phyloP scores from a whole-genome alignment of 2,329 filamentous ascomycete species.

The Pseudocercospora fijiensis region DNA sequence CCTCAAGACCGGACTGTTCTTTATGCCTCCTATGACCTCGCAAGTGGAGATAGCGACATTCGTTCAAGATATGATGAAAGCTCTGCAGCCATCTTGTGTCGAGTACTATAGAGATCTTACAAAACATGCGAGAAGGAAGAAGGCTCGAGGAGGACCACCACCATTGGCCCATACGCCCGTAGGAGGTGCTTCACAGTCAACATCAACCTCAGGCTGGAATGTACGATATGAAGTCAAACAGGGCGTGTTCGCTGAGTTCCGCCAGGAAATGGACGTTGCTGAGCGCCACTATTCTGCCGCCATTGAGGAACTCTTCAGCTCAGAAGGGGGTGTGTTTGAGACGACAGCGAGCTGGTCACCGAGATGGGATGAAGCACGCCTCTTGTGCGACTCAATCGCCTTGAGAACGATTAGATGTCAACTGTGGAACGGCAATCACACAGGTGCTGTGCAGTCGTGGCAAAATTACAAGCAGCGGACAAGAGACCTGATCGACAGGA shows the following conservation, averaged over 20 bases:
- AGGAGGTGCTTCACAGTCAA: slow-evolving; percentile 76
- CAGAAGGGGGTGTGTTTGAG: slow-evolving; percentile 72
- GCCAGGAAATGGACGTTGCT: slow-evolving; percentile 87
- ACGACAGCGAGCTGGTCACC: slow-evolving; percentile 86
- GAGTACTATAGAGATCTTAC: slow-evolving; percentile 94
- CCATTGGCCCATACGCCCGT: slow-evolving; percentile 82
- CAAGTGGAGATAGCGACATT: slow-evolving; percentile 70
- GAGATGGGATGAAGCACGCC: slow-evolving; percentile 88
- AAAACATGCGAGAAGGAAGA: slow-evolving; percentile 88
- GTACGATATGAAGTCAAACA: slow-evolving; percentile 94
- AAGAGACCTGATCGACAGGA: slow-evolving; percentile 73
- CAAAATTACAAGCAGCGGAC: slow-evolving; percentile 71
- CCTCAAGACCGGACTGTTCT: slow-evolving; percentile 75
- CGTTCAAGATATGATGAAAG: slow-evolving; percentile 68
- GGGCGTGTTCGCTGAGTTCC: slow-evolving; percentile 85
- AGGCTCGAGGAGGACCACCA: slow-evolving; percentile 70
- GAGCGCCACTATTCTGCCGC: slow-evolving; percentile 82
- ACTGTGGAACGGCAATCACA: slow-evolving; percentile 76
- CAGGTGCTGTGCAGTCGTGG: slow-evolving; percentile 78
- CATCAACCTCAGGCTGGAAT: slow-evolving; percentile 87
- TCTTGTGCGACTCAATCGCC: slow-evolving; percentile 77
- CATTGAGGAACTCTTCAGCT: slow-evolving; percentile 76
- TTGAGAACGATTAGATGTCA: slow-evolving; percentile 80
- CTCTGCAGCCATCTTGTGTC: slow-evolving; percentile 70
- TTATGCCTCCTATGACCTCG: slow-evolving; percentile 72